Evolutionary conservation across 768 basidiomycete genomes (phyloP), one percentile per base, ranked within the genome.

Genomic region (Gloeopeniophorella convolvens): DNA sequence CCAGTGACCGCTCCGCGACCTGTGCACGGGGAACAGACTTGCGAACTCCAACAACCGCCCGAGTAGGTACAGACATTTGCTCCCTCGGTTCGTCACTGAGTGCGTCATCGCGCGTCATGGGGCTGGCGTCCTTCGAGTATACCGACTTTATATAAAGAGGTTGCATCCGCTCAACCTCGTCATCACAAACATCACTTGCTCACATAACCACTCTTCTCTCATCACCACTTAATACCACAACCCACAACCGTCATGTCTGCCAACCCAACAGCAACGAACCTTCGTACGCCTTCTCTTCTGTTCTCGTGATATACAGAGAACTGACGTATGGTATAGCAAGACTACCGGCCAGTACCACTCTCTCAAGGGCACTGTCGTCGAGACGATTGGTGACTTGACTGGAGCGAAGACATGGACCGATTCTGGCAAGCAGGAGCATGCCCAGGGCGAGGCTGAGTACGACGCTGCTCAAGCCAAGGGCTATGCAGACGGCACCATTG

Each of bases 361-460:
- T 15, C 16, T 65, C 9, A 71, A 71, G 60, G 70, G 70, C 42
- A 68, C 59, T 41, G 42, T 62, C 50, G 65, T 70, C 56, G 70
- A 70, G 64, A 59, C 59, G 59, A 58, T 71, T 44, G 78, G 77
- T 45, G 68, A 78, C 46, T 11, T 69, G 56, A 68, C 66, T 18
- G 77, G 79, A 24, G 58, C 66, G 7, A 52, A 65, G 54, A 49
- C 66, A 2, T 79, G 74, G 79, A 37, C 60, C 40, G 59, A 70
- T 43, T 63, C 72, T 36, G 78, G 78, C 12, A 71, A 71, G 42
- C 61, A 80, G 39, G 78, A 79, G 57, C 78, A 79, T 50, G 61
- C 62, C 13, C 60, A 68, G 58, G 77, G 77, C 49, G 72, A 77
- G 63, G 62, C 62, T 44, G 72, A 76, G 63, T 67, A 71, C 60